Evolutionary conservation across 2,329 filamentous ascomycete genomes (phyloP).

Genomic region (Penicillium glabrum): DNA sequence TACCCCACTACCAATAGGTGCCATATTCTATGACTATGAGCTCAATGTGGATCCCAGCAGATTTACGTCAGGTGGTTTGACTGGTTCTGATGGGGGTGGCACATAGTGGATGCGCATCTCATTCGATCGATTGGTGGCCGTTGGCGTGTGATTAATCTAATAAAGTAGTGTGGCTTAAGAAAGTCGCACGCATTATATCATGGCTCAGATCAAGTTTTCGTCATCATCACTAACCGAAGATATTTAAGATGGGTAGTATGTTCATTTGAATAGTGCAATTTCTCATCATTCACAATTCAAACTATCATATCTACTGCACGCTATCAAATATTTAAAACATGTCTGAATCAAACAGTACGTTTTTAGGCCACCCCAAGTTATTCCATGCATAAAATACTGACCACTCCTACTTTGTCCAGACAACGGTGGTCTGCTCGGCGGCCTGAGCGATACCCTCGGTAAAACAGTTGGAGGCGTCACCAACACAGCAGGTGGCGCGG

Average conservation of each 20-base stretch:
- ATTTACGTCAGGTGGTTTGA: conserved; percentile 19
- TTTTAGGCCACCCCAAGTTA: not conserved
- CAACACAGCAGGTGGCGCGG: conserved; percentile 28
- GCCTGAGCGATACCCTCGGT: conserved; percentile 27
- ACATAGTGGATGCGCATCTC: not conserved
- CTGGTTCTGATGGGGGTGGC: not conserved
- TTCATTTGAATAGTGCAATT: not conserved
- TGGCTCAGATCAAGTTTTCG: conserved; percentile 14
- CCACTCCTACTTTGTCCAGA: not conserved
- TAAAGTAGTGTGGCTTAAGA: conserved; percentile 4
- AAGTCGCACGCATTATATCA: conserved; percentile 23
- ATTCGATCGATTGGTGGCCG: not conserved
- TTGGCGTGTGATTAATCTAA: not conserved
- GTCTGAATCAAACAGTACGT: conserved; percentile 7
- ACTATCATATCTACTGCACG: not conserved
- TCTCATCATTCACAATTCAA: not conserved
- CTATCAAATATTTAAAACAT: not conserved
- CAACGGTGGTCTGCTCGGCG: conserved; percentile 25
- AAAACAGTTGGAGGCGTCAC: conserved; percentile 35
- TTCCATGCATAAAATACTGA: not conserved
- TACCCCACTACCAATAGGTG: conserved; percentile 4
- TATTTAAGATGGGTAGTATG: conserved; percentile 2
- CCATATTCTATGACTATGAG: not conserved
- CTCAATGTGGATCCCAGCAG: conserved; percentile 10
- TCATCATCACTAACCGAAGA: not conserved